A percentile compares a stretch with the other conserved stretches of the same genome.
phyloP scores from a whole-genome alignment of 306 rosid species.

The Prunus mongolica region DNA sequence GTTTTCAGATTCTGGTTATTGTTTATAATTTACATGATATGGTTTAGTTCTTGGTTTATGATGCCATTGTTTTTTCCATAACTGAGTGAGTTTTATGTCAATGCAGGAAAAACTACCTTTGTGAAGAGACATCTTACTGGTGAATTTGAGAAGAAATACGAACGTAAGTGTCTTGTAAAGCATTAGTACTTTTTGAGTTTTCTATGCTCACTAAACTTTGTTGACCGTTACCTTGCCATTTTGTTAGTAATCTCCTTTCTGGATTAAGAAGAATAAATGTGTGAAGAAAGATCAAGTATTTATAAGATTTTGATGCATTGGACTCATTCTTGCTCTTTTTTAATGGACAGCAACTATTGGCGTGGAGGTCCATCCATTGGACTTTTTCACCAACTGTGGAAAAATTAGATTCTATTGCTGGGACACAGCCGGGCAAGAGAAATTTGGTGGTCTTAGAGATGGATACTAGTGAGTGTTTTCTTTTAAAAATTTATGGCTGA shows the following conservation, averaged over 20 bases:
- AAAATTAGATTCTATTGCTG: conserved; percentile 75
- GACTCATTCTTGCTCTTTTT: neutral
- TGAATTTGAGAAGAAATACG: conserved; percentile 75
- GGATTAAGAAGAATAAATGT: neutral
- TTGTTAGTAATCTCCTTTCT: neutral
- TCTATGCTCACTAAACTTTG: neutral
- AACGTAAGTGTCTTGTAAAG: conserved; percentile 38
- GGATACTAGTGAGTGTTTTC: conserved; percentile 52
- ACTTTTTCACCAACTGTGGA: conserved; percentile 76
- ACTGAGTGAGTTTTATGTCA: neutral
- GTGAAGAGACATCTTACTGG: conserved; percentile 81
- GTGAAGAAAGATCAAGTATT: neutral
- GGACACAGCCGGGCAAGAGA: conserved; percentile 84
- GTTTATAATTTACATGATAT: neutral
- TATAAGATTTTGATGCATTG: neutral
- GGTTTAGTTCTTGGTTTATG: neutral
- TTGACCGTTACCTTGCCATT: neutral
- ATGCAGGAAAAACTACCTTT: conserved; percentile 75
- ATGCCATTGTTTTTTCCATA: neutral
- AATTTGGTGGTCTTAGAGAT: conserved; percentile 76
- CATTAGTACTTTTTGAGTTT: neutral
- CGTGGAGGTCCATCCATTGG: conserved; percentile 77
- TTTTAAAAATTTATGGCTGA: neutral
- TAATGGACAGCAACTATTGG: conserved; percentile 62
- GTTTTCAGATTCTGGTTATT: neutral